A percentile compares a stretch with the other conserved stretches of the same genome.
Conservation (phyloP, 2,329 filamentous ascomycete genomes). For the Fusarium euwallaceae region DNA sequence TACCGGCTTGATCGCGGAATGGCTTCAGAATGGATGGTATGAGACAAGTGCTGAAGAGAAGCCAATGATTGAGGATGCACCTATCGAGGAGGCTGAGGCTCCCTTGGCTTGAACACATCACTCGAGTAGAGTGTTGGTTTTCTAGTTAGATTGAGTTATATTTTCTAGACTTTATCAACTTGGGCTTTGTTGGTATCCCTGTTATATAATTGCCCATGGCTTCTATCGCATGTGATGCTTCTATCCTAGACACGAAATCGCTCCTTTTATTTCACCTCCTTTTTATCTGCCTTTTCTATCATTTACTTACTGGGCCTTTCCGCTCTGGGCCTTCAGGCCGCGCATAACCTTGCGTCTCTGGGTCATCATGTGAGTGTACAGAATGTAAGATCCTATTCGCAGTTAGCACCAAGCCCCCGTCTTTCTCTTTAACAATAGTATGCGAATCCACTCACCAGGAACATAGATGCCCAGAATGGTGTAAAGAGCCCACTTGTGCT, state of each 20-base stretch:
- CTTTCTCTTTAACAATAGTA: not conserved
- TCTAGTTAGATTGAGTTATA: conserved; percentile 1
- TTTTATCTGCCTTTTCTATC: not conserved
- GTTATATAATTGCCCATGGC: not conserved
- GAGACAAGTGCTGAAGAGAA: conserved; percentile 61
- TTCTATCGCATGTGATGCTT: not conserved
- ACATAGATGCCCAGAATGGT: conserved; percentile 80
- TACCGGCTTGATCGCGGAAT: conserved; percentile 73
- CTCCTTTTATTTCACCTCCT: not conserved
- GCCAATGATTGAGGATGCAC: conserved; percentile 38
- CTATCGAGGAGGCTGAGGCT: conserved; percentile 4
- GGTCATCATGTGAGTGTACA: conserved; percentile 95
- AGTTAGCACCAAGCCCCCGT: conserved; percentile 1
- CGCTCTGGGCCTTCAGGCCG: conserved; percentile 65
- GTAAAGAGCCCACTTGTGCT: conserved; percentile 71
- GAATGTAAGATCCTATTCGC: conserved; percentile 75
- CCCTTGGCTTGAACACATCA: not conserved
- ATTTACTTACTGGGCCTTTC: conserved; percentile 54
- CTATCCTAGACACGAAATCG: not conserved
- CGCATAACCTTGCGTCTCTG: conserved; percentile 86
- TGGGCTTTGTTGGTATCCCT: not conserved
- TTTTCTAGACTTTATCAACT: conserved; percentile 15
- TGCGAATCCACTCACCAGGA: conserved; percentile 70
- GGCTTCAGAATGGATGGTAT: conserved; percentile 77
- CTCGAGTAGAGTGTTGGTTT: not conserved